Base-by-base conservation (phyloP, 108 stramenopile genomes). In the Phaeodactylum tricornutum region DNA sequence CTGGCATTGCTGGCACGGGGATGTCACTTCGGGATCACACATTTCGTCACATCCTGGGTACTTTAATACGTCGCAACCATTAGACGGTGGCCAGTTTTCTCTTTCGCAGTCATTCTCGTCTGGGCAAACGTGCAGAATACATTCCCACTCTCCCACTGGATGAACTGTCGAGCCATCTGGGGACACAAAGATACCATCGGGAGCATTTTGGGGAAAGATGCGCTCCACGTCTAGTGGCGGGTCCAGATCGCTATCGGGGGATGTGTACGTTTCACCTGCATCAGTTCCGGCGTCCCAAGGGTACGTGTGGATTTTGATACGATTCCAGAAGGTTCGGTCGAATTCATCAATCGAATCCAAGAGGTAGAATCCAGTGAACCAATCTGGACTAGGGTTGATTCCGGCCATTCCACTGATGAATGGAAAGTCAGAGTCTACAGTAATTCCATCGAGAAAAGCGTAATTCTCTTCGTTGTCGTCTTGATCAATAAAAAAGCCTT, bases 281-380 rank as follows among this genome's bases (percentile, higher is more conserved):
- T 75, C 68, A 29, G 74, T 75, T 4, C 74, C 74, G 23, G 54
- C 43, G 49, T 66, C 64, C 62, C 64, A 69, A 0, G 70, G 53
- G 32, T 59, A 66, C 14, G 61, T 50, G 32, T 69, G 53, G 23
- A 75, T 55, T 16, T 54, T 57, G 42, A 75, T 42, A 2, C 57
- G 57, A 32, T 62, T 47, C 46, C 47, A 75, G 3, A 44, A 75
- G 0, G 67, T 75, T 23, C 69, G 56, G 11, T 62, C 56, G 31
- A 62, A 66, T 24, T 59, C 57, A 33, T 55, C 39, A 22, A 66
- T 55, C 19, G 53, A 49, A 4, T 60, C 45, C 4, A 66, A 53
- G 29, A 66, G 48, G 27, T 49, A 52, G 43, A 75, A 75, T 30
- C 74, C 74, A 0, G 61, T 58, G 47, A 66, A 69, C 74, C 74